Evolutionary conservation across 1,284 basidiomycete species (phyloP), one percentile per base, ranked within the genome.

Genomic region (Trichosporon coremiiforme): DNA sequence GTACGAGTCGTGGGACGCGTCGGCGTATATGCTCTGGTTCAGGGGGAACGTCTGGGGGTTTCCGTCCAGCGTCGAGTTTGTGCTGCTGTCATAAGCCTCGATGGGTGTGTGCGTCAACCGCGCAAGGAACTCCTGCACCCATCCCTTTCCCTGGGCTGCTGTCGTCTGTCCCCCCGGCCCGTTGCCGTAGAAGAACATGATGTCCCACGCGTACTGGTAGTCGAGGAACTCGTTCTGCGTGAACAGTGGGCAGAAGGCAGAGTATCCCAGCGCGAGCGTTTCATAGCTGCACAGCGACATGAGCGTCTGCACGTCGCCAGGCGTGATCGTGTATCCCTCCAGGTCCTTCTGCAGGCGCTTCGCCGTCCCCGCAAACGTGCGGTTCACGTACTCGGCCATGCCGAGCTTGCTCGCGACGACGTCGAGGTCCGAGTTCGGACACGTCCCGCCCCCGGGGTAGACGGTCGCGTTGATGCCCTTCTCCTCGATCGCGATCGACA

Each of bases 221-320:
- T 47, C 13, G 38, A 25, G 36, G 22, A 45, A 79, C 80, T 97
- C 94, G 62, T 92, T 90, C 77, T 90, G 86, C 0, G 91, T 94
- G 83, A 97, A 97, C 1, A 97, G 85, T 67, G 88, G 87, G 77
- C 95, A 98, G 84, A 96, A 97, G 74, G 89, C 90, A 31, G 91
- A 93, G 78, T 91, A 94, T 1, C 94, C 95, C n/a, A 95, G 86
- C 0, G 93, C 91, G 60, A 94, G 93, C 3, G 94, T 96, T 90
- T 94, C 92, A 75, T 94, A 94, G 7, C 91, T 88, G 77, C 93
- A 94, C 2, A 83, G 75, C 68, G 81, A 75, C n/a, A 83, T 73
- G 78, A 83, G 79, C 5, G 79, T 70, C 29, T 73, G 60, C 31
- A 78, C 69, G 65, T 82, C 79, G 38, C 75, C 75, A 4, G 75